Evolutionary conservation across 1,139 yeast genomes (phyloP).

Genomic region (Hyphopichia wangnamkhiaoensis): DNA sequence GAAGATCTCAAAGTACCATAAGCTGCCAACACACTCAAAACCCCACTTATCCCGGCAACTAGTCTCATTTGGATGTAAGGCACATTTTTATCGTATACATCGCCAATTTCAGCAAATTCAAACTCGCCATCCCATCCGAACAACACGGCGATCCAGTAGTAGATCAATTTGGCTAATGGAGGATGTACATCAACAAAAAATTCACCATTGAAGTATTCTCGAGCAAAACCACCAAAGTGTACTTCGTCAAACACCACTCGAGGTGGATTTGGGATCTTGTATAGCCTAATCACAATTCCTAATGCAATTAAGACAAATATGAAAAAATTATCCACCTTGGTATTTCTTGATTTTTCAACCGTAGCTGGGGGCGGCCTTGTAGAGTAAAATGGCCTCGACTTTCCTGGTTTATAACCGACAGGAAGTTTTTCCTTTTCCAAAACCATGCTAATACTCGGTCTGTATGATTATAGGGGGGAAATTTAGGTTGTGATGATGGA

Average conservation of each 20-base stretch:
- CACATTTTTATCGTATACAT: constrained; percentile 27
- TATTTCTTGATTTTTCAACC: constrained; percentile 10
- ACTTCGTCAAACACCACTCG: constrained; percentile 94
- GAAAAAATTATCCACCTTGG: constrained; percentile 21
- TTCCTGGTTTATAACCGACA: constrained; percentile 22
- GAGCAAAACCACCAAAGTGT: constrained; percentile 45
- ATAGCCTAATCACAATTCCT: constrained; percentile 43
- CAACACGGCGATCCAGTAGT: constrained; percentile 39
- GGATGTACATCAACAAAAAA: constrained; percentile 66
- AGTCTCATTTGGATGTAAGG: constrained; percentile 40
- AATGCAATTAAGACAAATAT: constrained; percentile 21
- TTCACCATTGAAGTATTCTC: constrained; percentile 58
- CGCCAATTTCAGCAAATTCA: constrained; percentile 33
- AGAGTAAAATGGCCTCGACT: constrained; percentile 14
- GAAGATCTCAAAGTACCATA: constrained; percentile 51
- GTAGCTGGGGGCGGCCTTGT: constrained; percentile 9
- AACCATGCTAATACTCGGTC: neutral
- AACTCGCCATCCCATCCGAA: constrained; percentile 50
- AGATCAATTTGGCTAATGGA: constrained; percentile 56
- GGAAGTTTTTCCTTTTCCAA: constrained; percentile 13
- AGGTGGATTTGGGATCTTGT: constrained; percentile 63
- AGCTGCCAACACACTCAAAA: constrained; percentile 43
- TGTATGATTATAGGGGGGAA: neutral
- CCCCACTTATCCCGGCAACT: constrained; percentile 41
- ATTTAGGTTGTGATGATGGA: too few relatives aligned